Conservation (phyloP, 169 alveolate genomes). For the Cryptosporidium xiaoi region DNA sequence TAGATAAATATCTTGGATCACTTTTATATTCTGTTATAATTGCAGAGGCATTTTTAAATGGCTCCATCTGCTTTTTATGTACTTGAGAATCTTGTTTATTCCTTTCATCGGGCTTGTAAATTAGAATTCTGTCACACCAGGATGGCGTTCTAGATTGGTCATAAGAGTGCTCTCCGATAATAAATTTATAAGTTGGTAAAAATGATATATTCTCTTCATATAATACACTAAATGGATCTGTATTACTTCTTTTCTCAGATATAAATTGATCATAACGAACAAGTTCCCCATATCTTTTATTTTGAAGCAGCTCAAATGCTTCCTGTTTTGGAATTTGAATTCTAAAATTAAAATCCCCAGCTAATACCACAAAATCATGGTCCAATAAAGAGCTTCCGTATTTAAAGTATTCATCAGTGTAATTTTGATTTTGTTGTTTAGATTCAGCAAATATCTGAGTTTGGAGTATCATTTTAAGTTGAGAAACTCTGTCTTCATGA, state of each 20-base stretch:
- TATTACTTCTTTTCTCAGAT: constrained; percentile 75
- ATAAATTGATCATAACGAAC: constrained; percentile 80
- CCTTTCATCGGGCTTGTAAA: neutral
- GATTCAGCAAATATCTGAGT: constrained; percentile 78
- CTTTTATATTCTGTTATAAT: constrained; percentile 77
- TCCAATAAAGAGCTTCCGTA: constrained; percentile 78
- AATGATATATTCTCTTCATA: constrained; percentile 88
- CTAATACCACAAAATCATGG: constrained; percentile 83
- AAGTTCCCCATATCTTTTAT: constrained; percentile 66
- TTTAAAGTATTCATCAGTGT: constrained; percentile 76
- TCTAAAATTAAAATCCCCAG: constrained; percentile 92
- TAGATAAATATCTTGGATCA: constrained; percentile 79
- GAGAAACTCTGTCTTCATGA: constrained; percentile 82
- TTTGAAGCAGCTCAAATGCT: constrained; percentile 68
- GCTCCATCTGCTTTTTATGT: constrained; percentile 2
- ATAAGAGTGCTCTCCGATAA: constrained; percentile 84
- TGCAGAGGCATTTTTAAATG: neutral
- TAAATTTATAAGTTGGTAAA: constrained; percentile 92
- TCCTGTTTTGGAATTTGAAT: constrained; percentile 78
- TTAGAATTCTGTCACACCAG: constrained; percentile 90
- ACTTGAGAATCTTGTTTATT: neutral
- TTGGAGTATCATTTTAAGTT: constrained; percentile 83
- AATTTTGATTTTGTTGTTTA: constrained; percentile 5
- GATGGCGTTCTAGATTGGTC: constrained; percentile 92
- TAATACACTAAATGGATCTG: constrained; percentile 76